Conservation (phyloP, 805 yeast species). For the Metschnikowia colocasiae region DNA sequence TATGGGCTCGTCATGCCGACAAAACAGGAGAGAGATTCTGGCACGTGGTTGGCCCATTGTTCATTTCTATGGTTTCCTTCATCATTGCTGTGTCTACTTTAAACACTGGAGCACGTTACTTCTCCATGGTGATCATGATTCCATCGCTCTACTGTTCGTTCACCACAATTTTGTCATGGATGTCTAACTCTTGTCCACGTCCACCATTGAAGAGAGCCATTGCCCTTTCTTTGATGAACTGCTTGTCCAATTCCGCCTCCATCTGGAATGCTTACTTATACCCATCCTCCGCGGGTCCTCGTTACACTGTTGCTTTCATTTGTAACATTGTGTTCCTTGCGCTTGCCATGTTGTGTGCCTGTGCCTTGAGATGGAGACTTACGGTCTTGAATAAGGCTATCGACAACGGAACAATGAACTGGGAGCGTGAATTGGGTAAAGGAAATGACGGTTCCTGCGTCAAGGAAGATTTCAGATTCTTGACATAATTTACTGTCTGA, state of each 20-base stretch:
- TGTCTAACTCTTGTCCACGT: slow-evolving; percentile 52
- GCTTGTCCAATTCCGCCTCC: slow-evolving; percentile 53
- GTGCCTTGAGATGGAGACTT: slow-evolving; percentile 38
- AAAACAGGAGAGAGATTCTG: slow-evolving; percentile 51
- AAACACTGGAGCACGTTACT: slow-evolving; percentile 55
- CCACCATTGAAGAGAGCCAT: slow-evolving; percentile 60
- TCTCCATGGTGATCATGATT: slow-evolving; percentile 58
- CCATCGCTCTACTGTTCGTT: slow-evolving; percentile 54
- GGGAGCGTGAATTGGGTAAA: slow-evolving; percentile 48
- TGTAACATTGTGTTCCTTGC: slow-evolving; percentile 48
- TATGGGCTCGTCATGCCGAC: slow-evolving; percentile 56
- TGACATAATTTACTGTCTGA: slow-evolving; percentile 18
- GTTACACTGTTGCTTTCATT: slow-evolving; percentile 44
- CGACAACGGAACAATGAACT: slow-evolving; percentile 44
- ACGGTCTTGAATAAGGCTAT: slow-evolving; percentile 39
- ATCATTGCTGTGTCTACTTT: slow-evolving; percentile 48
- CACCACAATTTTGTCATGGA: slow-evolving; percentile 51
- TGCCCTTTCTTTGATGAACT: slow-evolving; percentile 54
- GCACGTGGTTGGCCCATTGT: slow-evolving; percentile 45
- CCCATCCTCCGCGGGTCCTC: slow-evolving; percentile 43
- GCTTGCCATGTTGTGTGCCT: slow-evolving; percentile 38
- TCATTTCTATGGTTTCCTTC: slow-evolving; percentile 42
- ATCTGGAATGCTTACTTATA: slow-evolving; percentile 55
- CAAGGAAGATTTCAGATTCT: slow-evolving; percentile 43
- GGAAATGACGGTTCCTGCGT: slow-evolving; percentile 42